Conservation (phyloP, 2,329 filamentous ascomycete species). For the Colletotrichum siamense region DNA sequence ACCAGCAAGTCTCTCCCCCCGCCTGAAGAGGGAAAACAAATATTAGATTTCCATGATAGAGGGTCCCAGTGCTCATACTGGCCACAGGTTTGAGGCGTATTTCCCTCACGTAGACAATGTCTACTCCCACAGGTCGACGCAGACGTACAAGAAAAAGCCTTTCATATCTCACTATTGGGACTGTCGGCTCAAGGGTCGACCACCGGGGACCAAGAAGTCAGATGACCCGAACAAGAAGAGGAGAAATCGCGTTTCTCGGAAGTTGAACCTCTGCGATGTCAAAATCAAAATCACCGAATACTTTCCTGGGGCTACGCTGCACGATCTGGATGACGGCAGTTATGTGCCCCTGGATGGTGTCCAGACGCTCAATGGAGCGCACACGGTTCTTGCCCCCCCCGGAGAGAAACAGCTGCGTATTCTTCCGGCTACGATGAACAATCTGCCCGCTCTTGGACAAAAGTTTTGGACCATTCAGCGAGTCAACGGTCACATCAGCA, state of each 20-base stretch:
- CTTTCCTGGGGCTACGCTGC: slow-evolving; percentile 59
- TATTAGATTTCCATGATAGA: neutral
- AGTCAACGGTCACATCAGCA: slow-evolving; percentile 76
- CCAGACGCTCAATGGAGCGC: slow-evolving; percentile 22
- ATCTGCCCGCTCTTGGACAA: slow-evolving; percentile 32
- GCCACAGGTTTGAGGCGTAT: slow-evolving; percentile 74
- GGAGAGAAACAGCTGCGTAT: slow-evolving; percentile 14
- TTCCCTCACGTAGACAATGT: slow-evolving; percentile 86
- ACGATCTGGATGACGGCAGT: slow-evolving; percentile 24
- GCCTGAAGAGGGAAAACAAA: neutral
- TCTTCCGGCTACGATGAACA: slow-evolving; percentile 23
- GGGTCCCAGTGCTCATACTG: slow-evolving; percentile 14
- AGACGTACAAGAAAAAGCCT: slow-evolving; percentile 81
- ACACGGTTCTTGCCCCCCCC: slow-evolving; percentile 23
- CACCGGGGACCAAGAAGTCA: slow-evolving; percentile 79
- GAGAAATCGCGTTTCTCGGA: slow-evolving; percentile 75
- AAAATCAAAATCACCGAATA: slow-evolving; percentile 89
- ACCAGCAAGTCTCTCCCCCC: slow-evolving; percentile 60
- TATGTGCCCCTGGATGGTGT: slow-evolving; percentile 7
- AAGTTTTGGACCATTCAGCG: slow-evolving; percentile 78
- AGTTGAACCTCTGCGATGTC: slow-evolving; percentile 82
- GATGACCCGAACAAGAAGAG: slow-evolving; percentile 84
- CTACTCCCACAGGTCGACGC: slow-evolving; percentile 83
- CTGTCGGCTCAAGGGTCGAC: slow-evolving; percentile 80
- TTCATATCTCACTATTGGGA: slow-evolving; percentile 87